These are phyloP conservation scores for Rubia balearica DNA, from an alignment of 305 asterid species.

Conservation along the genomic window DNA sequence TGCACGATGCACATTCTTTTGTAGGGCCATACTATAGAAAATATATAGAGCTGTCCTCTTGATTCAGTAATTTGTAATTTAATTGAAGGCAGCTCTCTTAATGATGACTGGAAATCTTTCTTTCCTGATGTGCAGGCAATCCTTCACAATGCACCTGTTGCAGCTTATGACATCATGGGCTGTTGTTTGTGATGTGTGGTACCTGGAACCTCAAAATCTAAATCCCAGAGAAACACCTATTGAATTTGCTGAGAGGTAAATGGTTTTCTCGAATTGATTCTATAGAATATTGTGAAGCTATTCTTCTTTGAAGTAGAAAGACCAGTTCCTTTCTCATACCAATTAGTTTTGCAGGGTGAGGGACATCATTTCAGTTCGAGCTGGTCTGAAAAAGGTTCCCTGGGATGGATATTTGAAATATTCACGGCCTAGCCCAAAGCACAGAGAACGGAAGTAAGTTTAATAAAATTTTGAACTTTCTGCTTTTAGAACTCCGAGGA, in stretches of 20 bases:
- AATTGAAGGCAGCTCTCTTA: not conserved
- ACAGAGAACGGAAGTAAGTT: constrained; percentile 83
- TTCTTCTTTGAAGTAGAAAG: not conserved
- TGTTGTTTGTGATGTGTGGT: constrained; percentile 99
- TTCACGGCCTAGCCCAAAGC: constrained; percentile 95
- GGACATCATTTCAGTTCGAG: constrained; percentile 86
- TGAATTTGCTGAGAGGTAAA: constrained; percentile 68
- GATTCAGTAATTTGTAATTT: not conserved
- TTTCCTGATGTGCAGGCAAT: constrained; percentile 26
- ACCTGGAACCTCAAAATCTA: constrained; percentile 89
- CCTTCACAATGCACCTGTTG: constrained; percentile 41
- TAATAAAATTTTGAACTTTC: not conserved
- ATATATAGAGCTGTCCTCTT: not conserved
- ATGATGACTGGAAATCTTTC: not conserved
- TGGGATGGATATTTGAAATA: constrained; percentile 98
- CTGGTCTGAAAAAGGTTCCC: constrained; percentile 91
- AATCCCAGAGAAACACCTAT: constrained; percentile 86
- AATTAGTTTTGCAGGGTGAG: constrained; percentile 55
- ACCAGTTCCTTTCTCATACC: constrained; percentile 1
- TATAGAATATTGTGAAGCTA: not conserved
- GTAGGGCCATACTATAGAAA: not conserved
- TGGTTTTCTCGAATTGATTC: not conserved
- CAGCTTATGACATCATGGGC: constrained; percentile 69
- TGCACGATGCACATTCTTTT: not conserved
- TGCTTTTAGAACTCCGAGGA: not conserved